Percentiles rank a stretch among this genome's conserved stretches.
Evolutionary conservation across 2,329 filamentous ascomycete genomes (phyloP).

Genomic region (Ceratocystis alfenasii): DNA sequence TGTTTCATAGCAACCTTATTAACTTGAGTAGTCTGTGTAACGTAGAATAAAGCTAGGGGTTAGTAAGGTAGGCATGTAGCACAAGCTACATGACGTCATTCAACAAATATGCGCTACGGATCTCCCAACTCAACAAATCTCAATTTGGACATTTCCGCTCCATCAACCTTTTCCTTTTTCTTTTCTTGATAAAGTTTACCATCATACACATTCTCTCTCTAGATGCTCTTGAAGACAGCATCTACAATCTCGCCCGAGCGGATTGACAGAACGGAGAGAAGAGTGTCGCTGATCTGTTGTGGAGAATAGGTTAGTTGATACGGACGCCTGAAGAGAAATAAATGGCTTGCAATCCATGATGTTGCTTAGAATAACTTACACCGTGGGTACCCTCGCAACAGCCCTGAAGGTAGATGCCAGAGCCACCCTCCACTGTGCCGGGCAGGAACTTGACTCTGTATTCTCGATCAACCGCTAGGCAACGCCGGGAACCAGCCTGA

Average conservation of each 20-base stretch:
- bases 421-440: slow-evolving; percentile 54
- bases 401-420: slow-evolving; percentile 84
- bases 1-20: too few species aligned
- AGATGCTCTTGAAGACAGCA: slow-evolving; percentile 48
- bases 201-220: not conserved
- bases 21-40: too few species aligned
- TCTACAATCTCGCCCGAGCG: slow-evolving; percentile 67
- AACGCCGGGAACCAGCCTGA: slow-evolving; percentile 29
- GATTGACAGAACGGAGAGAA: slow-evolving; percentile 65
- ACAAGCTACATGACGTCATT: too few species aligned
- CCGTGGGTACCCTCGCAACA: slow-evolving; percentile 90
- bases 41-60: too few species aligned
- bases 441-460: slow-evolving; percentile 64
- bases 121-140: too few species aligned
- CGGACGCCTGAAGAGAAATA: not conserved
- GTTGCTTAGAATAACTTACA: slow-evolving; percentile 44
- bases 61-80: too few species aligned
- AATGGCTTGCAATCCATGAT: slow-evolving; percentile 10
- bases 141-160: too few species aligned
- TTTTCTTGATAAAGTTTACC: not conserved
- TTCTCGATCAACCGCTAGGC: slow-evolving; percentile 56
- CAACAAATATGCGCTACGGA: too few species aligned
- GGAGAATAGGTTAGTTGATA: slow-evolving; percentile 21
- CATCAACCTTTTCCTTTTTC: too few species aligned
- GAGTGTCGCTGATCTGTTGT: slow-evolving; percentile 60